Evolutionary conservation across 2,329 filamentous ascomycete genomes (phyloP).

Genomic region (Hymenoscyphus scutula): DNA sequence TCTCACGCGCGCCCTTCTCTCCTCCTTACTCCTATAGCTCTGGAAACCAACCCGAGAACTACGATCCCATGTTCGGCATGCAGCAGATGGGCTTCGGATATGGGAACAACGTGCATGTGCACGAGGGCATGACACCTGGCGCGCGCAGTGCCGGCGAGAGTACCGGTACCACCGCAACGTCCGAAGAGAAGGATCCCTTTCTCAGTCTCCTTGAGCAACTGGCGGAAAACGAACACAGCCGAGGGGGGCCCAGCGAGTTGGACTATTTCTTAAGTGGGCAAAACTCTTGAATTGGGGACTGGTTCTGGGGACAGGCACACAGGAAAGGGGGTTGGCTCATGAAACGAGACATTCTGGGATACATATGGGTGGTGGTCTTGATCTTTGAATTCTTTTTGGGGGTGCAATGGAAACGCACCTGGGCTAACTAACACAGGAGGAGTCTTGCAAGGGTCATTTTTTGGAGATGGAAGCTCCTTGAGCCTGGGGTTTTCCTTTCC

Average conservation of each 20-base stretch:
- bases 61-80: constrained; percentile 60
- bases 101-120: constrained; percentile 35
- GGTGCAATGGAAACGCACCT: not conserved
- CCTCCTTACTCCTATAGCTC: constrained; percentile 34
- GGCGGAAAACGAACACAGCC: constrained; percentile 72
- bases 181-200: constrained; percentile 77
- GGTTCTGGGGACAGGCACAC: not conserved
- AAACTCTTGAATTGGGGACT: not conserved
- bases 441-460: not conserved
- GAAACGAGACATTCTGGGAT: not conserved
- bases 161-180: constrained; percentile 45
- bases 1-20: constrained; percentile 35
- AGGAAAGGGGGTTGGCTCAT: not conserved
- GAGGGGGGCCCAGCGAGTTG: constrained; percentile 69
- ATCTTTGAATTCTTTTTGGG: not conserved
- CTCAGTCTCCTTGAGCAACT: constrained; percentile 76
- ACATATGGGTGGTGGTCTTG: not conserved
- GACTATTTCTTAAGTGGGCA: constrained; percentile 65
- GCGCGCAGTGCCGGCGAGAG: constrained; percentile 50
- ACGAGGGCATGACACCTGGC: constrained; percentile 39
- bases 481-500: not conserved
- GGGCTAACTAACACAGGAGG: not conserved
- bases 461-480: not conserved
- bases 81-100: constrained; percentile 51
- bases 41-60: constrained; percentile 36